These are phyloP conservation scores for Plectosphaerella sp. DNA, from an alignment of 2,329 filamentous ascomycete species.

Conservation along the genomic window DNA sequence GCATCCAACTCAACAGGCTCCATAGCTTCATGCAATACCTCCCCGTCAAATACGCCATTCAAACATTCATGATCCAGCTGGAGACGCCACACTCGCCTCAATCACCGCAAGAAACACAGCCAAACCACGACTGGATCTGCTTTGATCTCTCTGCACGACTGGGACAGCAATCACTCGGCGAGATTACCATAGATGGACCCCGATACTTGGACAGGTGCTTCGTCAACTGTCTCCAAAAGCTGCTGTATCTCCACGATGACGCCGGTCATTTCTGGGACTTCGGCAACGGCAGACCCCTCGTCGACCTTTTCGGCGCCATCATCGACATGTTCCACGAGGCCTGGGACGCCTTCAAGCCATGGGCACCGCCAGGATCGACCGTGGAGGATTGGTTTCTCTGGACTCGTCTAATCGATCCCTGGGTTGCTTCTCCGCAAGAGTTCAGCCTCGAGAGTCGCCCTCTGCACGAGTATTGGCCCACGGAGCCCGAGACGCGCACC, in stretches of 20 bases:
- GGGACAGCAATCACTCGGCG: not conserved
- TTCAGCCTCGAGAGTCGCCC: not conserved
- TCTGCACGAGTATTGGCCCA: not conserved
- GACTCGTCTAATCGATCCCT: not conserved
- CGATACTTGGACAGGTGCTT: not conserved
- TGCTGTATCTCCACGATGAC: not conserved
- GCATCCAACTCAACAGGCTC: constrained; percentile 3
- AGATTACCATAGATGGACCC: not conserved
- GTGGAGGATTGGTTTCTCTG: not conserved
- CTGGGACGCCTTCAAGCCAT: not conserved
- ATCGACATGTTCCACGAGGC: not conserved
- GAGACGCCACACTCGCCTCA: not conserved
- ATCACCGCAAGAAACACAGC: not conserved
- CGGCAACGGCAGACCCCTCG: not conserved
- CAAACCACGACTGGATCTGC: not conserved
- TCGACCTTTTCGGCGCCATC: not conserved
- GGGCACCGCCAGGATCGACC: not conserved
- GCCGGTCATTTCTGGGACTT: not conserved
- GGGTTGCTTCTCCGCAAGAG: not conserved
- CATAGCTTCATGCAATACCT: constrained; percentile 8
- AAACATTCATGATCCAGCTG: constrained; percentile 9
- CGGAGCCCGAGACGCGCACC: not conserved
- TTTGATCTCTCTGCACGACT: not conserved
- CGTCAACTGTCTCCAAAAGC: not conserved
- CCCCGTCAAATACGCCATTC: constrained; percentile 2